A percentile compares a stretch with the other conserved stretches of the same genome.
Conservation (phyloP, 1,284 basidiomycete genomes). For the Melanopsichium pennsylvanicum region DNA sequence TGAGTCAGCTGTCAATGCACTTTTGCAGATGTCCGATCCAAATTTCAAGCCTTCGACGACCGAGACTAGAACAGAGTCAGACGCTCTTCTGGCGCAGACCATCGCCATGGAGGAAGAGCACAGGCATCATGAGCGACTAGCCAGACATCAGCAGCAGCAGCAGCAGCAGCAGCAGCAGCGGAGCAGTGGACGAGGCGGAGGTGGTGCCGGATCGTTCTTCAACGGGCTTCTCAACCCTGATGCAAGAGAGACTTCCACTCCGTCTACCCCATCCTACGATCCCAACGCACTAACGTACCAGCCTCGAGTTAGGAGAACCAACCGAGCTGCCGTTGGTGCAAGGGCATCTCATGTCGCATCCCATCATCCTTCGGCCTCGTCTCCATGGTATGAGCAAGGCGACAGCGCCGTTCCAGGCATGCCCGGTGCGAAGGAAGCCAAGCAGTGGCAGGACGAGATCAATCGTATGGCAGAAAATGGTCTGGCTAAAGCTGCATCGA, state of each 20-base stretch:
- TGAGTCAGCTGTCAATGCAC: slow-evolving; percentile 52
- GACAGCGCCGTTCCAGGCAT: slow-evolving; percentile 43
- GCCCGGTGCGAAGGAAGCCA: slow-evolving; percentile 56
- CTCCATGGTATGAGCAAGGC: slow-evolving; percentile 15
- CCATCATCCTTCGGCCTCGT: slow-evolving; percentile 5
- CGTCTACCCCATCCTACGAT: slow-evolving; percentile 39
- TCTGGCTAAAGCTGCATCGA: slow-evolving; percentile 49
- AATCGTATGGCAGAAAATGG: slow-evolving; percentile 55
- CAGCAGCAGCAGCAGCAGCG: slow-evolving; percentile 29
- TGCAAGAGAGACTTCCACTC: slow-evolving; percentile 4
- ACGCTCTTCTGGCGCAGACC: slow-evolving; percentile 47
- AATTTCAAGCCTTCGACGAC: slow-evolving; percentile 38
- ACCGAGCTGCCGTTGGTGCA: slow-evolving; percentile 4
- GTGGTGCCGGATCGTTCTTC: slow-evolving; percentile 40
- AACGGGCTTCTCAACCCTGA: slow-evolving; percentile 24
- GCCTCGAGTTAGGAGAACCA: slow-evolving; percentile 38
- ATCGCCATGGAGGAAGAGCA: slow-evolving; percentile 50
- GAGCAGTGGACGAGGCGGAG: slow-evolving; percentile 26
- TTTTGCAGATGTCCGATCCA: slow-evolving; percentile 58
- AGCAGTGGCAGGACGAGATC: slow-evolving; percentile 58
- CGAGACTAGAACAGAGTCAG: slow-evolving; percentile 43
- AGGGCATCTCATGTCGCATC: slow-evolving; percentile 13
- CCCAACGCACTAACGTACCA: slow-evolving; percentile 53
- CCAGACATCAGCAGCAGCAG: slow-evolving; percentile 22
- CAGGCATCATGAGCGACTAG: slow-evolving; percentile 19